Evolutionary conservation across 139 green algal species (phyloP).

Genomic region (Coelastrella sp.): DNA sequence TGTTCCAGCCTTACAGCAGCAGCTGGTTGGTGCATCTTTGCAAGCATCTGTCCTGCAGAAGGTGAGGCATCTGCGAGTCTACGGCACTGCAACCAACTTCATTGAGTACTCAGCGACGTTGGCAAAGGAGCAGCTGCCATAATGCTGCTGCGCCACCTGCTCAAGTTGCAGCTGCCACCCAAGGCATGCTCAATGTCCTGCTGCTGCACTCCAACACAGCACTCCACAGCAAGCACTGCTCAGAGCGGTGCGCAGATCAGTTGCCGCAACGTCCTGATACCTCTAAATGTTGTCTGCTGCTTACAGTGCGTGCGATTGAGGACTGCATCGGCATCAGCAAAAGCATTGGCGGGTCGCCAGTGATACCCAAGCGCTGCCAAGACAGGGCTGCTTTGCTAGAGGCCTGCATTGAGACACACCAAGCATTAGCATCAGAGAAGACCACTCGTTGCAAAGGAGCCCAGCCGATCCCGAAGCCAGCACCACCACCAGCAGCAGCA

Average conservation of each 20-base stretch:
- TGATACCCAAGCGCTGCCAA: slow-evolving; percentile 47
- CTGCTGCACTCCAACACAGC: background rate
- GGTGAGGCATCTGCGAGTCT: slow-evolving; percentile 21
- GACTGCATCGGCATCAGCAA: slow-evolving; percentile 66
- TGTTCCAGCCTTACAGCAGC: too few species aligned
- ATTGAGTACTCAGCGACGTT: background rate
- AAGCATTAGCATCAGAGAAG: slow-evolving; percentile 37
- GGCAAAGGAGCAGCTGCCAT: background rate
- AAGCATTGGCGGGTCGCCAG: slow-evolving; percentile 12
- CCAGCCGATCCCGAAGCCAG: slow-evolving; percentile 36
- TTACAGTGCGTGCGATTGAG: slow-evolving; percentile 60
- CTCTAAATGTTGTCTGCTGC: background rate
- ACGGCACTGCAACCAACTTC: background rate
- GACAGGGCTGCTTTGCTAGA: slow-evolving; percentile 52
- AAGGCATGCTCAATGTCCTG: too few species aligned
- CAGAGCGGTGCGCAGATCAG: background rate
- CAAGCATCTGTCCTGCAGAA: slow-evolving; percentile 59
- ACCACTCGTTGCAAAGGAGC: slow-evolving; percentile 47
- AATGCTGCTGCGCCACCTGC: too few species aligned
- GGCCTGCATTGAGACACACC: slow-evolving; percentile 61
- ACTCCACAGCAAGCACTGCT: background rate
- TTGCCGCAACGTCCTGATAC: background rate
- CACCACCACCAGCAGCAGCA: background rate
- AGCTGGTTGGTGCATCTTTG: slow-evolving; percentile 67
- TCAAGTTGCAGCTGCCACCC: too few species aligned